phyloP scores from a whole-genome alignment of 257 asterid genomes.

The Misopates orontium region DNA sequence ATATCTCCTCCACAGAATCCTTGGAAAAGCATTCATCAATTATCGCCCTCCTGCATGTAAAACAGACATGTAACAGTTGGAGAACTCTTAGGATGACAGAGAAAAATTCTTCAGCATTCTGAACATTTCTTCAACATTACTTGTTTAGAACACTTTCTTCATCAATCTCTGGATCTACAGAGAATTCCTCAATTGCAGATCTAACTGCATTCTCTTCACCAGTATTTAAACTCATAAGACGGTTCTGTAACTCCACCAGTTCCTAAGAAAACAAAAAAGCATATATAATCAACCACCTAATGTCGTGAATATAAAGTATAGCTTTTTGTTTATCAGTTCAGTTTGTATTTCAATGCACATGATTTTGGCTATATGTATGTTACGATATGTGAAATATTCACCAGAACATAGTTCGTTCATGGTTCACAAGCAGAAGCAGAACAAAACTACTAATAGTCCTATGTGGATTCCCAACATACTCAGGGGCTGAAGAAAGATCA shows the following conservation, averaged over 20 bases:
- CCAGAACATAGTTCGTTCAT: too few species aligned
- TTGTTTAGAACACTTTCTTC: slow-evolving; percentile 75
- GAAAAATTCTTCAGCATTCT: neutral
- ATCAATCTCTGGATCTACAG: slow-evolving; percentile 47
- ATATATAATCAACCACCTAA: slow-evolving; percentile 11
- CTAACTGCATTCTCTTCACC: slow-evolving; percentile 69
- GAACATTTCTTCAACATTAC: slow-evolving; percentile 39
- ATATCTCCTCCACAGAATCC: slow-evolving; percentile 75
- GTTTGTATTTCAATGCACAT: too few species aligned
- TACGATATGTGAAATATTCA: too few species aligned
- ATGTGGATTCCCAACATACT: too few species aligned
- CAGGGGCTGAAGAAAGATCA: too few species aligned
- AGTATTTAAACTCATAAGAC: slow-evolving; percentile 55
- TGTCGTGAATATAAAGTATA: too few species aligned
- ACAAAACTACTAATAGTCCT: too few species aligned
- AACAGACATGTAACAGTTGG: slow-evolving; percentile 13
- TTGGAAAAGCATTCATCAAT: slow-evolving; percentile 79
- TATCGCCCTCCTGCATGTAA: slow-evolving; percentile 52
- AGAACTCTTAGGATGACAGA: neutral
- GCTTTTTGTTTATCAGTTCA: too few species aligned
- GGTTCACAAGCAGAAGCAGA: too few species aligned
- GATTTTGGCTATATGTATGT: too few species aligned
- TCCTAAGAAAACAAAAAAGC: slow-evolving; percentile 42
- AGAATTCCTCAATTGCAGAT: slow-evolving; percentile 71
- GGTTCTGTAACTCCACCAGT: slow-evolving; percentile 65